phyloP scores from a whole-genome alignment of 2,329 filamentous ascomycete species.

The Geosmithia putterillii region DNA sequence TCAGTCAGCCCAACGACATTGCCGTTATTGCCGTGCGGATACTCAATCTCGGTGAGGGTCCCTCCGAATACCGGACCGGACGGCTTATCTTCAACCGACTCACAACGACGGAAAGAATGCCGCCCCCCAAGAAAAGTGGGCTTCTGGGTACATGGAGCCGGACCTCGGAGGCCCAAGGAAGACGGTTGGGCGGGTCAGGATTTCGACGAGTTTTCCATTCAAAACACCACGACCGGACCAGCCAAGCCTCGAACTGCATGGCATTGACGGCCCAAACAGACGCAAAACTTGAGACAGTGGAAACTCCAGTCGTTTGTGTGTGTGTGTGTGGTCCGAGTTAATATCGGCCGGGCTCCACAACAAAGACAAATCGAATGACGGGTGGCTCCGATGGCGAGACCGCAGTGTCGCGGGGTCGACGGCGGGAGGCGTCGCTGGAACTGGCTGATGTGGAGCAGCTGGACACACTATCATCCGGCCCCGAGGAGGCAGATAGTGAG shows the following conservation, averaged over 20 bases:
- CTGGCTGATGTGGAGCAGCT: background rate
- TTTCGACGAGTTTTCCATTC: too few species aligned
- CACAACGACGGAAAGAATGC: background rate
- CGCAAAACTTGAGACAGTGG: background rate
- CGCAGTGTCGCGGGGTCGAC: background rate
- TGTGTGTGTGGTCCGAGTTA: background rate
- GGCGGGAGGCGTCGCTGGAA: background rate
- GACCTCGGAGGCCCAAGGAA: too few species aligned
- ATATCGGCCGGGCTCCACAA: background rate
- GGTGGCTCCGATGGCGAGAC: background rate
- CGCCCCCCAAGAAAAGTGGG: too few species aligned
- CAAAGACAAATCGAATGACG: background rate
- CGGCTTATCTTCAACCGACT: background rate
- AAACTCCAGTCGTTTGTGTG: background rate
- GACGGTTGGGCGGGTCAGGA: too few species aligned
- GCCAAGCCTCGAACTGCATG: too few species aligned
- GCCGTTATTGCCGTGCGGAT: too few species aligned
- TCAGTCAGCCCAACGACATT: too few species aligned
- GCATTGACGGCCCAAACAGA: too few species aligned
- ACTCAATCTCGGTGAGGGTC: too few species aligned
- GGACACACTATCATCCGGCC: background rate
- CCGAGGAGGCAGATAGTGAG: background rate
- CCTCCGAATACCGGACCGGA: background rate
- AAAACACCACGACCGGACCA: too few species aligned
- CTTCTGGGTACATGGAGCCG: too few species aligned